Evolutionary conservation across 805 yeast genomes (phyloP), one percentile per base, ranked within the genome.

Genomic region (Metschnikowia lochheadii): DNA sequence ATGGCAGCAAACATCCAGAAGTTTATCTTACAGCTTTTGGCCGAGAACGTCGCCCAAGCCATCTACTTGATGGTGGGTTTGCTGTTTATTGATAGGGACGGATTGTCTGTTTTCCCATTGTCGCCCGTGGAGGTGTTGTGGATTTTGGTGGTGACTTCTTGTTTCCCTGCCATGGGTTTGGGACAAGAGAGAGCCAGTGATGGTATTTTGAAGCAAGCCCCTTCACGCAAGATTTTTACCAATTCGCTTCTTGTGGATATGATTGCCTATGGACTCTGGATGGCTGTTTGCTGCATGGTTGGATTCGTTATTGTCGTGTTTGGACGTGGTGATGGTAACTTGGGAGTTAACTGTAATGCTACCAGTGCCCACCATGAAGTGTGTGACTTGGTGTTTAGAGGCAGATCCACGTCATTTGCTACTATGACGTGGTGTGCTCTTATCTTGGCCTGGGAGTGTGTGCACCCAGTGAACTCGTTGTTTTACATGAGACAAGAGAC

Each of bases 101-200:
- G 80, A 2, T 75, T 73, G 50, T 87, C 96, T 4, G 96, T 89
- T 5, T 89, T 89, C 72, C 91, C 92, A 44, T 74, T 87, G 51
- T 79, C 89, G 46, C 62, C 75, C 74, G 61, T 58, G 33, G 61
- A 58, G 36, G 61, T 58, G 7, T 56, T 58, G 53, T 58, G 61
- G 61, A 55, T 58, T 37, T 51, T 58, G 50, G 61, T 58, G n/a
- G 54, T 58, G 26, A 58, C 61, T 1, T 56, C 60, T 5, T 58
- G 61, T 44, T 58, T 62, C 46, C 60, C 59, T 1, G 63, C 64
- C 36, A 61, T 60, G 58, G 63, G 60, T 14, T 56, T 55, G 56
- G 63, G 62, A 41, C 75, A 70, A 55, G 76, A 72, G 54, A 64
- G 57, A 48, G 76, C 76, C 14, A 52, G 61, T 43, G 74, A 68